Conservation (phyloP, 805 yeast species). For the Sugiyamaella chiloensis region DNA sequence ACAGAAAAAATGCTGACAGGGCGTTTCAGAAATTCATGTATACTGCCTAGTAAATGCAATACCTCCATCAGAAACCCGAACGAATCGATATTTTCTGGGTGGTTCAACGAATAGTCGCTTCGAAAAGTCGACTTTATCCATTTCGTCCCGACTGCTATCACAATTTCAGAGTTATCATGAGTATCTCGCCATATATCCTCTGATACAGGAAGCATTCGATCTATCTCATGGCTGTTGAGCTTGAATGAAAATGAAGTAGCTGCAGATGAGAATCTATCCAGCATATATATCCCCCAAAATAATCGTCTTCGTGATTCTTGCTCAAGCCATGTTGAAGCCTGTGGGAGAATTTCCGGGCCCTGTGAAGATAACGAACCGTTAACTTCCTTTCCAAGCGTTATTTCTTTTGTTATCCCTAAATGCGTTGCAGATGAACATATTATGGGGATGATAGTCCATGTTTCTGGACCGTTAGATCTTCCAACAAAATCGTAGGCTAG, state of each 20-base stretch:
- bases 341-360: constrained; percentile 14
- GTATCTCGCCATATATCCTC: constrained; percentile 14
- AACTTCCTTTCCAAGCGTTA: not conserved
- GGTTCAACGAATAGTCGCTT: constrained; percentile 4
- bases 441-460: constrained; percentile 27
- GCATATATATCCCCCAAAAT: constrained; percentile 27
- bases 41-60: constrained; percentile 23
- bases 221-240: constrained; percentile 22
- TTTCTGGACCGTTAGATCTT: constrained; percentile 28
- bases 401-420: constrained; percentile 18
- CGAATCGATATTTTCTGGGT: constrained; percentile 9
- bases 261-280: constrained; percentile 26
- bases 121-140: constrained; percentile 12
- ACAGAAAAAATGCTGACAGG: constrained; percentile 25
- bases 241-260: constrained; percentile 28
- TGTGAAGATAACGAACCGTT: constrained; percentile 11
- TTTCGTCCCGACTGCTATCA: constrained; percentile 6
- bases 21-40: constrained; percentile 26
- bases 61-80: constrained; percentile 26
- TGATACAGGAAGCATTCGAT: constrained; percentile 22
- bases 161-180: not conserved
- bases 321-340: constrained; percentile 19
- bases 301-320: constrained; percentile 25
- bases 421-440: constrained; percentile 24
- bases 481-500: constrained; percentile 28